These are phyloP conservation scores for Suillus plorans DNA, from an alignment of 768 basidiomycete genomes.

Conservation along the genomic window DNA sequence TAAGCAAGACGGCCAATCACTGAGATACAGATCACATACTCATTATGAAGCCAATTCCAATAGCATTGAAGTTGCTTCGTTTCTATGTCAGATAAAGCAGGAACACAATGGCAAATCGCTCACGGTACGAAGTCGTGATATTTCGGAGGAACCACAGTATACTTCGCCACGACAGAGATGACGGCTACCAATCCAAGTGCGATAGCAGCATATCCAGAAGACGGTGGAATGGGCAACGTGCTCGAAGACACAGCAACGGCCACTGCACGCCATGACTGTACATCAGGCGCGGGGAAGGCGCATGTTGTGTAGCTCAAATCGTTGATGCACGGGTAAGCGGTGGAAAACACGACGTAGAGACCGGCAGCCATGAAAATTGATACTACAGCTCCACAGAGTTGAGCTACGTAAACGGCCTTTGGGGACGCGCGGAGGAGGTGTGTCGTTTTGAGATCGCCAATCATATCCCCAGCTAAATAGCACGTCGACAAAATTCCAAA, in stretches of 20 bases:
- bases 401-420: constrained; percentile 58
- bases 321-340: constrained; percentile 55
- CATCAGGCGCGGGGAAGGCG: constrained; percentile 3
- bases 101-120: neutral
- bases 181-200: constrained; percentile 47
- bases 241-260: constrained; percentile 22
- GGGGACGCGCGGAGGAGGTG: constrained; percentile 64
- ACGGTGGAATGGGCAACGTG: constrained; percentile 42
- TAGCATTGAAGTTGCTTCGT: constrained; percentile 26
- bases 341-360: constrained; percentile 60
- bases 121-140: constrained; percentile 24
- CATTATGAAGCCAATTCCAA: constrained; percentile 23
- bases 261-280: constrained; percentile 12
- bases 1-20: neutral
- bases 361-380: constrained; percentile 57
- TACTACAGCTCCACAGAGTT: constrained; percentile 54
- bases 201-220: constrained; percentile 60
- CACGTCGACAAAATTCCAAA: neutral
- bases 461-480: constrained; percentile 50
- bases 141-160: constrained; percentile 22
- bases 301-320: constrained; percentile 8
- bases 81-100: neutral
- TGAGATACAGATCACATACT: neutral
- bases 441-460: constrained; percentile 62
- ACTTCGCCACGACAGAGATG: constrained; percentile 43